Evolutionary conservation across 441 rosid species (phyloP).

Genomic region (Erodium moschatum): DNA sequence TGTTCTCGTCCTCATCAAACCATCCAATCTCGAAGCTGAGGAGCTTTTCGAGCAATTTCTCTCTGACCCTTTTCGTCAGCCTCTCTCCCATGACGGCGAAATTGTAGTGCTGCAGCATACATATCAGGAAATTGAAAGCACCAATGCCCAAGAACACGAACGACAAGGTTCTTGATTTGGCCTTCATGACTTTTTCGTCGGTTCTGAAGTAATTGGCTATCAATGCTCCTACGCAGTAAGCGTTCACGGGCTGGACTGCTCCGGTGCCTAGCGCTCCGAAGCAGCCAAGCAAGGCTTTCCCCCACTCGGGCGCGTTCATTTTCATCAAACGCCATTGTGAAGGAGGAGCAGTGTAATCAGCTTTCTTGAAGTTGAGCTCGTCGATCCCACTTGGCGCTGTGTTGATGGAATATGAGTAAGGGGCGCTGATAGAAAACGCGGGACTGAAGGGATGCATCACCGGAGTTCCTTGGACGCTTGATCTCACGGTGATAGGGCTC

Average conservation of each 20-base stretch:
- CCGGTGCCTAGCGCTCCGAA: conserved; percentile 56
- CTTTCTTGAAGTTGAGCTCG: conserved; percentile 26
- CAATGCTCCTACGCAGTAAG: conserved; percentile 55
- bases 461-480: conserved; percentile 39
- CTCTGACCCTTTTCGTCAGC: conserved; percentile 53
- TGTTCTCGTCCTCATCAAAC: conserved; percentile 60
- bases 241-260: conserved; percentile 59
- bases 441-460: conserved; percentile 28
- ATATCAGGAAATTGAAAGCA: conserved; percentile 40
- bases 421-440: conserved; percentile 48
- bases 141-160: conserved; percentile 46
- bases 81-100: conserved; percentile 61
- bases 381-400: conserved; percentile 24
- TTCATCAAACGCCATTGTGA: conserved; percentile 55
- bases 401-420: conserved; percentile 40
- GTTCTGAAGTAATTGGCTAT: conserved; percentile 41
- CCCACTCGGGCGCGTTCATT: conserved; percentile 50
- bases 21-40: conserved; percentile 59
- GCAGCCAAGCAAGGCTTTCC: conserved; percentile 40
- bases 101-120: conserved; percentile 54
- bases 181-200: conserved; percentile 35
- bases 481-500: conserved; percentile 36
- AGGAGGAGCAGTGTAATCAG: conserved; percentile 32
- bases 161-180: conserved; percentile 38
- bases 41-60: conserved; percentile 42